Evolutionary conservation across 257 asterid species (phyloP), one percentile per base, ranked within the genome.

Genomic region (Gentiana dahurica): DNA sequence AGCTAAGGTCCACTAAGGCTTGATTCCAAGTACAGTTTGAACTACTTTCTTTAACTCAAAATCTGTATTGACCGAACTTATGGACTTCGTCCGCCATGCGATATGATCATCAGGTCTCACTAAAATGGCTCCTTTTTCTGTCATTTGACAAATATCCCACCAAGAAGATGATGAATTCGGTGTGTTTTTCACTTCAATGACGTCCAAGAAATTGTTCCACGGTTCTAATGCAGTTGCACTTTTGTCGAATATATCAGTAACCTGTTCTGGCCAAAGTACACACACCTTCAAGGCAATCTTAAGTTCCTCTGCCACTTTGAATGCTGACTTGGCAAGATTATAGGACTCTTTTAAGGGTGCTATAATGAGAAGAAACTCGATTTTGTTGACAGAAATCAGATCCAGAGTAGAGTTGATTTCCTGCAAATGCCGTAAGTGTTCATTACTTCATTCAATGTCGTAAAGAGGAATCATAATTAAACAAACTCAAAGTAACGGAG

Each of bases 81-180:
- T 68, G 0, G 78, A 68, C 63, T 73, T 73, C 5, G 77, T 10
- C 36, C 85, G 77, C 98, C 98, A 91, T 6, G 91, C 95, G 51
- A 87, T 59, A 65, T 91, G 97, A 58, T 91, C 98, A 13, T 91
- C 98, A 0, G 98, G 98, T 72, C 98, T 83, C 71, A 81, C 95
- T 66, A 91, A 72, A 59, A 91, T 78, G 69, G 97, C 94, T 62
- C 94, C 97, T 66, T 53, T 57, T 51, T 83, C 69, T 6, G 85
- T 70, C 79, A 87, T 79, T 54, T 64, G 71, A 66, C 98, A 91
- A 3, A 91, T 55, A 66, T 85, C 92, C 98, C 98, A 91, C 98
- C 98, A 87, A 3, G 82, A 82, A 38, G 41, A 66, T 34, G 80
- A 74, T 35, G 80, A 74, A 69, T 60, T 68, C 36, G 68, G 65